phyloP scores from a whole-genome alignment of 2,329 filamentous ascomycete genomes.

The Rhynchosporium secalis region DNA sequence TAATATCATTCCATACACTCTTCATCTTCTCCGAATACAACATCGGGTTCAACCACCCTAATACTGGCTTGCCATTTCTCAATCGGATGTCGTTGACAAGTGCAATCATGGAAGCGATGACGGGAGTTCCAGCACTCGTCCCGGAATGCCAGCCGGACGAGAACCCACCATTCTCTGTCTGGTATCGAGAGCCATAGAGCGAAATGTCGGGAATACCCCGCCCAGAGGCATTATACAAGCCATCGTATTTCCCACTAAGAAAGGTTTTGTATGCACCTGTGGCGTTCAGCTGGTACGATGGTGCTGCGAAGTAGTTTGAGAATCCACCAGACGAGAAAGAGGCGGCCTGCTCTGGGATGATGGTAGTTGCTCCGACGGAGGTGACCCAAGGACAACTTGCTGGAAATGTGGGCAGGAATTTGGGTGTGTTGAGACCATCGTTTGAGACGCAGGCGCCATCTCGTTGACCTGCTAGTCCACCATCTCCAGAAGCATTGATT shows the following conservation, averaged over 20 bases:
- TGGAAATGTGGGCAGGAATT: conserved; percentile 62
- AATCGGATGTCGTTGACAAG: conserved; percentile 24
- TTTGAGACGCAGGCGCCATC: conserved; percentile 53
- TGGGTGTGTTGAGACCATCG: conserved; percentile 54
- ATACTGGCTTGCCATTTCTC: conserved; percentile 16
- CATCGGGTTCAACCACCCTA: conserved; percentile 45
- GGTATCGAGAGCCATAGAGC: conserved; percentile 17
- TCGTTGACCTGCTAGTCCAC: conserved; percentile 43
- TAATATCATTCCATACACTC: conserved; percentile 44
- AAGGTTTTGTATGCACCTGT: conserved; percentile 12
- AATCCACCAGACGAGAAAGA: conserved; percentile 44
- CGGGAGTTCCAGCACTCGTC: conserved; percentile 48
- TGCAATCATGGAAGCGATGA: conserved; percentile 55
- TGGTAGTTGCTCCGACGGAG: conserved; percentile 31
- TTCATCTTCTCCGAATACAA: conserved; percentile 46
- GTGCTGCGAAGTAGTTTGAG: conserved; percentile 25
- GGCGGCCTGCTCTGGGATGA: conserved; percentile 50
- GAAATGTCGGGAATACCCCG: conserved; percentile 53
- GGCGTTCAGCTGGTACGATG: conserved; percentile 22
- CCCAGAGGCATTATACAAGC: conserved; percentile 43
- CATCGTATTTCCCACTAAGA: conserved; percentile 17
- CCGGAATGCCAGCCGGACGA: conserved; percentile 25
- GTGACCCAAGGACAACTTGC: conserved; percentile 49
- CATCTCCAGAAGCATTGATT: conserved; percentile 60
- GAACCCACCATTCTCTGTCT: conserved; percentile 15